Percentiles rank a stretch among this genome's conserved stretches.
Conservation (phyloP, 768 basidiomycete genomes). For the Suillus hirtellus region DNA sequence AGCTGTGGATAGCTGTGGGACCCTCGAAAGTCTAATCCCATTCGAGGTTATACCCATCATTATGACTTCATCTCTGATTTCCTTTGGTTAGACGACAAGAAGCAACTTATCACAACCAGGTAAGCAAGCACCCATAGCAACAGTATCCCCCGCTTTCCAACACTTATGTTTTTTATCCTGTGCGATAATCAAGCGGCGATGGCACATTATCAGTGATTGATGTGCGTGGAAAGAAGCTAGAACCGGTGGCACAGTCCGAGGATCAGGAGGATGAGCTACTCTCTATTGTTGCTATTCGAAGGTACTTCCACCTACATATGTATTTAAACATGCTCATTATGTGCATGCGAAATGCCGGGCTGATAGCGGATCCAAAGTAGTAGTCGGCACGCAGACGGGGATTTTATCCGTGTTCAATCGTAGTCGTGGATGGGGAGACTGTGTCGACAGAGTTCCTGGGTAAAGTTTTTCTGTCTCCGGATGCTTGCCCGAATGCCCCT, state of each 20-base stretch:
- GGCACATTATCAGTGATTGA: conserved; percentile 93
- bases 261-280: conserved; percentile 96
- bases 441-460: conserved; percentile 89
- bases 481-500: conserved; percentile 6
- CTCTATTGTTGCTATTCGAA: conserved; percentile 82
- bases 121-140: conserved; percentile 33
- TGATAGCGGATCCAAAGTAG: conserved; percentile 69
- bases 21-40: conserved; percentile 62
- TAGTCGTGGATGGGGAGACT: conserved; percentile 86
- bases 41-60: conserved; percentile 79
- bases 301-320: conserved; percentile 42
- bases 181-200: conserved; percentile 64
- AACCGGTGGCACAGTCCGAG: conserved; percentile 84
- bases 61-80: conserved; percentile 96
- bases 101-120: conserved; percentile 88
- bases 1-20: conserved; percentile 76
- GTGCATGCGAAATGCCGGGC: background rate
- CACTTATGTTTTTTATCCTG: conserved; percentile 1
- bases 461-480: conserved; percentile 33
- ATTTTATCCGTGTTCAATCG: conserved; percentile 90
- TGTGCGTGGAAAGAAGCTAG: conserved; percentile 75
- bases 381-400: conserved; percentile 89
- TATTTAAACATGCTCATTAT: conserved; percentile 2
- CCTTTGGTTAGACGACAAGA: conserved; percentile 80
- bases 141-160: background rate